Evolutionary conservation across 441 rosid genomes (phyloP).

Genomic region (Bruguiera hainesii): DNA sequence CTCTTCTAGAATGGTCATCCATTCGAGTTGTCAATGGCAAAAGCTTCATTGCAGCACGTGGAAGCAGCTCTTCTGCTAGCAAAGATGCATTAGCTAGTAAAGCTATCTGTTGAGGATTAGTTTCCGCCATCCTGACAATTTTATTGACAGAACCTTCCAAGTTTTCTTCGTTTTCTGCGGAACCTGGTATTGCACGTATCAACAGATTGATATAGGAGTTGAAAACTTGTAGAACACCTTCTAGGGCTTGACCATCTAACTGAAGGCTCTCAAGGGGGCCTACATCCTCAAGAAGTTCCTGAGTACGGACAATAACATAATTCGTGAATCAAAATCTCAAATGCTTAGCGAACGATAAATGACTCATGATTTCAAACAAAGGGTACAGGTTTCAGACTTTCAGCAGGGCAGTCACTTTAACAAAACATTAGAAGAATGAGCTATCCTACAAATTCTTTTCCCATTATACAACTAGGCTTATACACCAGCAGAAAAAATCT

Average conservation of each 20-base stretch:
- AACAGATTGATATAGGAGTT: conserved; percentile 64
- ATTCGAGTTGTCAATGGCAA: conserved; percentile 42
- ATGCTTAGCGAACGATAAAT: background rate
- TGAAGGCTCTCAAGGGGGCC: conserved; percentile 76
- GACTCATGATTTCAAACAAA: too few relatives aligned
- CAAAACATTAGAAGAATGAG: too few relatives aligned
- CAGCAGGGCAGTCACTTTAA: too few relatives aligned
- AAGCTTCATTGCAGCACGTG: conserved; percentile 76
- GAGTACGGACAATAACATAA: conserved; percentile 15
- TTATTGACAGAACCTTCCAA: conserved; percentile 49
- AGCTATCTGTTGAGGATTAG: conserved; percentile 79
- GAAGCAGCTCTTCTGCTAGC: conserved; percentile 84
- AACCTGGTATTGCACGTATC: conserved; percentile 76
- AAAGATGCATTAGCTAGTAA: conserved; percentile 82
- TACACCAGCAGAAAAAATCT: background rate
- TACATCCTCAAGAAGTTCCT: conserved; percentile 87
- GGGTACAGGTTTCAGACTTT: too few relatives aligned
- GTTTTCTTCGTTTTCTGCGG: conserved; percentile 72
- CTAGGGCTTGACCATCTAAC: conserved; percentile 70
- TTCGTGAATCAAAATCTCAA: background rate
- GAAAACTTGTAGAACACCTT: conserved; percentile 74
- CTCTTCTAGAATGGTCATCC: conserved; percentile 52
- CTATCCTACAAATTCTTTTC: too few relatives aligned
- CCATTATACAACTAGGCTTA: too few relatives aligned
- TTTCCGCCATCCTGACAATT: conserved; percentile 76